Conservation (phyloP, 495 filamentous ascomycete genomes). For the Recurvomyces mirabilis region DNA sequence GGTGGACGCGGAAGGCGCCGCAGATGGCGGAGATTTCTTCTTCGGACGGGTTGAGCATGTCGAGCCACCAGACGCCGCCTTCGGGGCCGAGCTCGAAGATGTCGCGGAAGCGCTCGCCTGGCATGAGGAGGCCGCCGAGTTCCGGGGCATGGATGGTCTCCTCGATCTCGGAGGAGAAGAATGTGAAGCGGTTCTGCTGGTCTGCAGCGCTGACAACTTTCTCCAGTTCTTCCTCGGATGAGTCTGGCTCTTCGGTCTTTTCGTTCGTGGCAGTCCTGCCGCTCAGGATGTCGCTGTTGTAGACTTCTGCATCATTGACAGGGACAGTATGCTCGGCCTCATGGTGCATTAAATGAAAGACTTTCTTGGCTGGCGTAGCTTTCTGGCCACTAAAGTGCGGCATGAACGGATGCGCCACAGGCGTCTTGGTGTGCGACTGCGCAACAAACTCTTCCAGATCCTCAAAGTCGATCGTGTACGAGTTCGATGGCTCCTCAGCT, state of each 20-base stretch:
- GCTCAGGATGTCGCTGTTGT: slow-evolving; percentile 20
- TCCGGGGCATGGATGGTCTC: slow-evolving; percentile 82
- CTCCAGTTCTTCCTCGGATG: slow-evolving; percentile 22
- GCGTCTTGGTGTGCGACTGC: slow-evolving; percentile 39
- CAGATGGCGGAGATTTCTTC: slow-evolving; percentile 82
- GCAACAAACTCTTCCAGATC: slow-evolving; percentile 78
- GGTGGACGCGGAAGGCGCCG: slow-evolving; percentile 85
- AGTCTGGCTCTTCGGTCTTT: slow-evolving; percentile 8
- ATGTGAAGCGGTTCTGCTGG: slow-evolving; percentile 55
- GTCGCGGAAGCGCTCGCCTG: slow-evolving; percentile 77
- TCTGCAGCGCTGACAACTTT: slow-evolving; percentile 4
- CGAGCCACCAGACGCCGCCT: slow-evolving; percentile 86
- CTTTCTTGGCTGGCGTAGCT: slow-evolving; percentile 31
- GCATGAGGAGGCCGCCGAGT: slow-evolving; percentile 73
- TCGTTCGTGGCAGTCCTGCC: slow-evolving; percentile 12
- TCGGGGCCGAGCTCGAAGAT: slow-evolving; percentile 73
- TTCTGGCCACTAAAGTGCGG: slow-evolving; percentile 6
- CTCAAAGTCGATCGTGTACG: slow-evolving; percentile 70
- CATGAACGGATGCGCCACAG: slow-evolving; percentile 26
- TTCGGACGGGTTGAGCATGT: slow-evolving; percentile 80
- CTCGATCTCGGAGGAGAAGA: slow-evolving; percentile 90
- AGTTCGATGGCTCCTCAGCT: slow-evolving; percentile 46
- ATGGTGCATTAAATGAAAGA: slow-evolving; percentile 42
- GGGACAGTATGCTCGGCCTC: slow-evolving; percentile 18
- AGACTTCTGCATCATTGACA: slow-evolving; percentile 2